These are phyloP conservation scores for Lachnellula occidentalis DNA, from an alignment of 2,329 filamentous ascomycete species.

Conservation along the genomic window DNA sequence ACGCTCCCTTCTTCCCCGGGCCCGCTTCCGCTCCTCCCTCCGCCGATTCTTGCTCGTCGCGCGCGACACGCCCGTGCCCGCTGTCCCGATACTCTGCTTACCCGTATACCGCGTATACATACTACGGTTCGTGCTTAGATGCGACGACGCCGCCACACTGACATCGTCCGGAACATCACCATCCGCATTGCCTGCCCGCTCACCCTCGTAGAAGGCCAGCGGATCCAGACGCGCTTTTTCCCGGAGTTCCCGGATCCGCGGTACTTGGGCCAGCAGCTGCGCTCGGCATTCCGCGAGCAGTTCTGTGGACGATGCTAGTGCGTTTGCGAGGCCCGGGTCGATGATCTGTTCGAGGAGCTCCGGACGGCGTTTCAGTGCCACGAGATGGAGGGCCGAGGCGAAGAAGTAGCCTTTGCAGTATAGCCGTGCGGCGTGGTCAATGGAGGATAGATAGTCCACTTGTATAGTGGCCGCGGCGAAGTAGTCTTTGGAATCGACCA, in stretches of 20 bases:
- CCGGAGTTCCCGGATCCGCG: slow-evolving; percentile 77
- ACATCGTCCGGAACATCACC: slow-evolving; percentile 84
- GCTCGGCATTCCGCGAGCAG: slow-evolving; percentile 87
- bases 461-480: slow-evolving; percentile 72
- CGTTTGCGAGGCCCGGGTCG: slow-evolving; percentile 74
- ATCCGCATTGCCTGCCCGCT: slow-evolving; percentile 46
- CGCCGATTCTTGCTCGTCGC: slow-evolving; percentile 83
- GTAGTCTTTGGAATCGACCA: slow-evolving; percentile 82
- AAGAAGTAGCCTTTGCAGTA: slow-evolving; percentile 87
- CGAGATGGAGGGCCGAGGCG: slow-evolving; percentile 77
- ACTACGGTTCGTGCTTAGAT: slow-evolving; percentile 75
- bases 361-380: slow-evolving; percentile 51
- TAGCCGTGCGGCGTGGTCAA: slow-evolving; percentile 64
- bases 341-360: slow-evolving; percentile 62
- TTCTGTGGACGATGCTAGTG: slow-evolving; percentile 77
- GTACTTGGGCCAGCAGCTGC: slow-evolving; percentile 79
- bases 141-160: slow-evolving; percentile 76
- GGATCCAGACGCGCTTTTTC: slow-evolving; percentile 78
- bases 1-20: slow-evolving; percentile 95
- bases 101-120: slow-evolving; percentile 92
- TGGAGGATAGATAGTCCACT: slow-evolving; percentile 71
- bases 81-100: slow-evolving; percentile 59
- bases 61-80: slow-evolving; percentile 67
- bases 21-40: slow-evolving; percentile 90
- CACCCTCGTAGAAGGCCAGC: slow-evolving; percentile 81